phyloP scores from a whole-genome alignment of 306 rosid species.

The Begonia peltatifolia region DNA sequence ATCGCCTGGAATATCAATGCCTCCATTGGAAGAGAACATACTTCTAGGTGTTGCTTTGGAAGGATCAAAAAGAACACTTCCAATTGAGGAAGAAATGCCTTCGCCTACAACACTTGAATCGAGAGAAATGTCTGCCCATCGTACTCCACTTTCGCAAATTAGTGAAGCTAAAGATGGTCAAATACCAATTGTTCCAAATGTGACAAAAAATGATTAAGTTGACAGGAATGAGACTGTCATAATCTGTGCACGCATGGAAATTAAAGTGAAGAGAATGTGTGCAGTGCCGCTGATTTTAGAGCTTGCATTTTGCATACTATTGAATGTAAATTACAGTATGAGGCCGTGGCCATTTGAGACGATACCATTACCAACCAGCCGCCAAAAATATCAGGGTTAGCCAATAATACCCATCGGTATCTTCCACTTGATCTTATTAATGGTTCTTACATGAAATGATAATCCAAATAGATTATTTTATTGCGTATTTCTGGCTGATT shows the following conservation, averaged over 20 bases:
- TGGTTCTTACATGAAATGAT: too few species aligned
- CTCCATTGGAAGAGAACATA: slow-evolving; percentile 71
- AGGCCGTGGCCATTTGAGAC: too few species aligned
- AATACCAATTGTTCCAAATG: slow-evolving; percentile 25
- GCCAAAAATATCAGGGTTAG: too few species aligned
- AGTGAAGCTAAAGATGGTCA: slow-evolving; percentile 53
- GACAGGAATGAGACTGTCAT: slow-evolving; percentile 11
- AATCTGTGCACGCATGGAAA: slow-evolving; percentile 7
- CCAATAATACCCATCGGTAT: too few species aligned
- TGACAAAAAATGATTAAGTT: slow-evolving; percentile 27
- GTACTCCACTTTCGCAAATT: slow-evolving; percentile 8
- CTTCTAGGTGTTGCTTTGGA: slow-evolving; percentile 93
- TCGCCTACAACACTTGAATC: slow-evolving; percentile 30
- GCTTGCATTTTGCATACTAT: slow-evolving; percentile 34
- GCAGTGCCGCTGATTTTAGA: slow-evolving; percentile 49
- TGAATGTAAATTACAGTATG: slow-evolving; percentile 4
- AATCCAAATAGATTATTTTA: too few species aligned
- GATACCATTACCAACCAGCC: too few species aligned
- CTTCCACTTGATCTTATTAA: too few species aligned
- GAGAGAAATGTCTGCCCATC: slow-evolving; percentile 42
- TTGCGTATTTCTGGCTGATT: too few species aligned
- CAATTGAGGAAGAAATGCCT: slow-evolving; percentile 54
- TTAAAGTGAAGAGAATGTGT: slow-evolving; percentile 10
- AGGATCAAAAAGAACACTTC: slow-evolving; percentile 91
- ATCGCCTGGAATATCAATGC: slow-evolving; percentile 21